phyloP scores from a whole-genome alignment of 192 early-diverging fungal species.

The Gonapodya sp. region DNA sequence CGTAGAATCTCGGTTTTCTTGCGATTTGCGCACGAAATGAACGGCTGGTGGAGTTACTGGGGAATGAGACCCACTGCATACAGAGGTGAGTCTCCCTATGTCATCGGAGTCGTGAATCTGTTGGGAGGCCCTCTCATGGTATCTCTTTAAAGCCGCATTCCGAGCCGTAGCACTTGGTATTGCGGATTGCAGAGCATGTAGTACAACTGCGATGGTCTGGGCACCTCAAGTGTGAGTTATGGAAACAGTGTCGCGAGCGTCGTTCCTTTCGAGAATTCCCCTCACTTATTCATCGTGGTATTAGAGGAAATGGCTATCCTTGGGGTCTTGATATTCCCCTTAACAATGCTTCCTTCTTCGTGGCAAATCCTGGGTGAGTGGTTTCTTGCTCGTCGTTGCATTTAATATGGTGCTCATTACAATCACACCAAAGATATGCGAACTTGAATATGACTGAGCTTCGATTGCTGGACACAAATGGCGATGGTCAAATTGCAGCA shows the following conservation, averaged over 20 bases:
- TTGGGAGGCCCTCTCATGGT: too few relatives aligned
- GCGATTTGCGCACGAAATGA: not conserved
- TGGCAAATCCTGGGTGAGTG: not conserved
- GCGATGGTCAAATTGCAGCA: not conserved
- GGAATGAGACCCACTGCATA: not conserved
- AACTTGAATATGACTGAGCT: not conserved
- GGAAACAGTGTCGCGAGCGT: too few relatives aligned
- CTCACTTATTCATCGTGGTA: too few relatives aligned
- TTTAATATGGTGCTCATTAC: too few relatives aligned
- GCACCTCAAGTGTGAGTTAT: not conserved
- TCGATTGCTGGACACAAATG: not conserved
- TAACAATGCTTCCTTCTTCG: not conserved
- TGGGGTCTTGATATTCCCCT: not conserved
- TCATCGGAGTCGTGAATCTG: too few relatives aligned
- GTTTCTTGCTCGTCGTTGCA: too few relatives aligned
- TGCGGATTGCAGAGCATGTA: not conserved
- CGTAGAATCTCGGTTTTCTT: not conserved
- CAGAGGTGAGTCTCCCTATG: too few relatives aligned
- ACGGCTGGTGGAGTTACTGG: not conserved
- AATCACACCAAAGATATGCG: not conserved
- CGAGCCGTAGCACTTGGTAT: not conserved
- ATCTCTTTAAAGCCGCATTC: not conserved
- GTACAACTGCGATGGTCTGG: not conserved
- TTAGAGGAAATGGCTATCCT: not conserved
- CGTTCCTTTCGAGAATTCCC: too few relatives aligned